phyloP scores from a whole-genome alignment of 202 grass and related monocot genomes.

The Schoenoplectus tabernaemontani region DNA sequence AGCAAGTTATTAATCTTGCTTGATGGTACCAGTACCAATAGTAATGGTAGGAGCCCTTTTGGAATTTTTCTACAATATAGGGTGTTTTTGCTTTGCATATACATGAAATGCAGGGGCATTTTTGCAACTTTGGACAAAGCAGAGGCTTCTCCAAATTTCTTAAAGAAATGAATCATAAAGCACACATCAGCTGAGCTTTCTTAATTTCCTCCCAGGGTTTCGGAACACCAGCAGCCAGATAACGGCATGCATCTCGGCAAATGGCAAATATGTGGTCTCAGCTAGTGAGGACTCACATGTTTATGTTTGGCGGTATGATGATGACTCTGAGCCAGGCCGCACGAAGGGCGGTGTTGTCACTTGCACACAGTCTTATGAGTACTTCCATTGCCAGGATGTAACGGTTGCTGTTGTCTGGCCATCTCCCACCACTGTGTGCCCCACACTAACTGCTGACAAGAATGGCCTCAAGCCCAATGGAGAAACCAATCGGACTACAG shows the following conservation, averaged over 20 bases:
- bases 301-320: conserved; percentile 63
- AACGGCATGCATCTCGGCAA: conserved; percentile 53
- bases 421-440: conserved; percentile 32
- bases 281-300: conserved; percentile 89
- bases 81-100: not conserved
- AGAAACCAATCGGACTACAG: conserved; percentile 43
- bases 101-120: not conserved
- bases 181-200: not conserved
- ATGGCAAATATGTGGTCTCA: conserved; percentile 70
- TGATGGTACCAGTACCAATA: not conserved
- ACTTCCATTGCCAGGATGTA: conserved; percentile 77
- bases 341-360: conserved; percentile 38
- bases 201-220: conserved; percentile 52
- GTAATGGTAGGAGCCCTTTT: not conserved
- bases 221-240: conserved; percentile 94
- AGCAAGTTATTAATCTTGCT: not conserved
- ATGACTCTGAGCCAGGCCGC: conserved; percentile 35
- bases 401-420: conserved; percentile 56
- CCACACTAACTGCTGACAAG: conserved; percentile 27
- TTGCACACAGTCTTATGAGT: conserved; percentile 59
- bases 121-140: not conserved
- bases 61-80: not conserved
- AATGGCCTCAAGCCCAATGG: conserved; percentile 39
- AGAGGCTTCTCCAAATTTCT: not conserved
- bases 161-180: conserved; percentile 5